Evolutionary conservation across 352 stramenopile species (phyloP).

Genomic region (Globisporangium radiosum): DNA sequence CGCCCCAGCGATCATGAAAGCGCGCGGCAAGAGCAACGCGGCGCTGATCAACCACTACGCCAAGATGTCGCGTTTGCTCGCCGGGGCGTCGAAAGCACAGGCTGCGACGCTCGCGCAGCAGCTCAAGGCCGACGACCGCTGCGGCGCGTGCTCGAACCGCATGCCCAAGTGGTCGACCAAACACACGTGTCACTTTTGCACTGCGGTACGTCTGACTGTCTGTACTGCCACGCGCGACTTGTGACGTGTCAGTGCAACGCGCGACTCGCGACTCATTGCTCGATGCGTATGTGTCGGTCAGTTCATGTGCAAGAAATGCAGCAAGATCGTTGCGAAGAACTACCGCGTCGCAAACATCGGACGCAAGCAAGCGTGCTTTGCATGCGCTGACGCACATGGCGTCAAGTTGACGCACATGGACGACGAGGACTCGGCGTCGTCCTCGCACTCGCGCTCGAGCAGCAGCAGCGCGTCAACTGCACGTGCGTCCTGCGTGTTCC

Average conservation of each 20-base stretch:
- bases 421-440: conserved; percentile 12
- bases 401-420: conserved; percentile 18
- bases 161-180: conserved; percentile 54
- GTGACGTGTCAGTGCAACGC: no score
- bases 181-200: conserved; percentile 51
- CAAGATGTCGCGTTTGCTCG: conserved; percentile 41
- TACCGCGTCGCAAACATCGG: conserved; percentile 39
- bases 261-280: not conserved
- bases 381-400: conserved; percentile 44
- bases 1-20: conserved; percentile 44
- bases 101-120: conserved; percentile 34
- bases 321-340: conserved; percentile 49
- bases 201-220: conserved; percentile 36
- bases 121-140: conserved; percentile 50
- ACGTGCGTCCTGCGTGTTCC: conserved; percentile 1
- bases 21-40: conserved; percentile 47
- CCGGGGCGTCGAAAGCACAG: conserved; percentile 22
- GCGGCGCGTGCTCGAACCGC: conserved; percentile 49
- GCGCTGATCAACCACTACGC: conserved; percentile 69
- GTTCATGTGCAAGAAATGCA: conserved; percentile 71
- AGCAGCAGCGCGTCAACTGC: conserved; percentile 6
- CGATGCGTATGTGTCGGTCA: conserved; percentile 13
- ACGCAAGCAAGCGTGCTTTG: conserved; percentile 43
- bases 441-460: conserved; percentile 2
- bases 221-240: not conserved